These are phyloP conservation scores for Boletus rufocinnamomeus DNA, from an alignment of 768 basidiomycete species.

Conservation along the genomic window DNA sequence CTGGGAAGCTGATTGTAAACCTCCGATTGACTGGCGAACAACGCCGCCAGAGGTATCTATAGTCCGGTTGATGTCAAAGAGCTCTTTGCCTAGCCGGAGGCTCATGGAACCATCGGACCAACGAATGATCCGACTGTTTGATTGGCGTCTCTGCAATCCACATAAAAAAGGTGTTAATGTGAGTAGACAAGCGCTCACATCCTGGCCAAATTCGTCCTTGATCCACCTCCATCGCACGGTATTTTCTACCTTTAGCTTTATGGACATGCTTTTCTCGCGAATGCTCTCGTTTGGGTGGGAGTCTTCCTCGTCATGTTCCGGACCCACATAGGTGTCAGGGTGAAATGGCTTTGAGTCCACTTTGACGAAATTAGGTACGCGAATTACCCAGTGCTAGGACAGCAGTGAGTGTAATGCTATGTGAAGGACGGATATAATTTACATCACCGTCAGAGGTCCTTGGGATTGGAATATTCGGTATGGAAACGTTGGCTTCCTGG, in stretches of 20 bases:
- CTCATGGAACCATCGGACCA: conserved; percentile 97
- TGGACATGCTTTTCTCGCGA: conserved; percentile 78
- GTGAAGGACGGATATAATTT: conserved; percentile 30
- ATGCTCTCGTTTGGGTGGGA: conserved; percentile 55
- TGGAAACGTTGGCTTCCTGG: conserved; percentile 67
- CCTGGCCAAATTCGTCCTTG: conserved; percentile 69
- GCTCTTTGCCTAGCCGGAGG: conserved; percentile 88
- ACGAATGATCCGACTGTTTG: conserved; percentile 86
- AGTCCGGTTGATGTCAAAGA: conserved; percentile 86
- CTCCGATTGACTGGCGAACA: conserved; percentile 58
- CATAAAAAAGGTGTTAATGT: not conserved
- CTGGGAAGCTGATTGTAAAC: conserved; percentile 43
- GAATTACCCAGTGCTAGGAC: conserved; percentile 78
- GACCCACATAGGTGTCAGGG: conserved; percentile 78
- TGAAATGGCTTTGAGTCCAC: conserved; percentile 91
- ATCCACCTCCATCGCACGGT: conserved; percentile 96
- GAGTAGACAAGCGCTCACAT: conserved; percentile 53
- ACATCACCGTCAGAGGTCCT: conserved; percentile 82
- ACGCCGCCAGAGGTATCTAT: conserved; percentile 74
- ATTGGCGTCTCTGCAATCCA: conserved; percentile 66
- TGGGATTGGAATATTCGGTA: conserved; percentile 88
- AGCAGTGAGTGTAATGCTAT: conserved; percentile 10
- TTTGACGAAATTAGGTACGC: conserved; percentile 92
- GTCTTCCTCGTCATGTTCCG: conserved; percentile 76
- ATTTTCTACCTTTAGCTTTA: conserved; percentile 90